Percentiles rank a stretch among this genome's conserved stretches.
These are phyloP conservation scores for Xylaria sp. DNA, from an alignment of 2,329 filamentous ascomycete species.

Conservation along the genomic window DNA sequence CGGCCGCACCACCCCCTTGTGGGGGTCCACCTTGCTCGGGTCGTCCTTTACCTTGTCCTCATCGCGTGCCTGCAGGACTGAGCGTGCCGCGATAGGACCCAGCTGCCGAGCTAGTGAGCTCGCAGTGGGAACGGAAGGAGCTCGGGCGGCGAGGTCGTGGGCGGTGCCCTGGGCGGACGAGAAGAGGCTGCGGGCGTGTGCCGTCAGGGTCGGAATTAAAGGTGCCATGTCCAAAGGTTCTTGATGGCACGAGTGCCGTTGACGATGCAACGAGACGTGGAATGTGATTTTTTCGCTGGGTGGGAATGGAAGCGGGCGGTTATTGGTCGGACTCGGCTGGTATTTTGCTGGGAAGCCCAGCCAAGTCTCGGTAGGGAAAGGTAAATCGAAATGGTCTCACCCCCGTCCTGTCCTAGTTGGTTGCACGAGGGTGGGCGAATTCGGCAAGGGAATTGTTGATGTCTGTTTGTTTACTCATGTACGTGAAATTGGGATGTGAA, in stretches of 20 bases:
- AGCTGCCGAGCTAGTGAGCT: constrained; percentile 34
- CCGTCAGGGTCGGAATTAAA: constrained; percentile 34
- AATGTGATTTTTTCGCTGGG: not conserved
- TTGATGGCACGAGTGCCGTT: constrained; percentile 6
- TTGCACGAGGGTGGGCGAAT: constrained; percentile 3
- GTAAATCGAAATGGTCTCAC: constrained; percentile 15
- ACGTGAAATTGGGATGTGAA: constrained; percentile 15
- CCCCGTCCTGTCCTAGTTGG: not conserved
- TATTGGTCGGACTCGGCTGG: constrained; percentile 27
- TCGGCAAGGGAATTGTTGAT: constrained; percentile 2
- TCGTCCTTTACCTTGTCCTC: constrained; percentile 23
- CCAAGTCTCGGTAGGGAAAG: constrained; percentile 23
- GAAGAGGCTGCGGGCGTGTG: constrained; percentile 35
- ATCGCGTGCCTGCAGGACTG: constrained; percentile 47
- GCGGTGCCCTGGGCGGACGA: constrained; percentile 26
- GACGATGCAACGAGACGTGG: not conserved
- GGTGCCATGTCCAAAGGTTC: too few relatives aligned
- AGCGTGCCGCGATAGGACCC: constrained; percentile 48
- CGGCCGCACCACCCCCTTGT: constrained; percentile 54
- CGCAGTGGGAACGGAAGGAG: constrained; percentile 28
- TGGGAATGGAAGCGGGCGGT: constrained; percentile 4
- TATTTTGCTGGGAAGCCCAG: constrained; percentile 34
- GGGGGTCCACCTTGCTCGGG: constrained; percentile 42
- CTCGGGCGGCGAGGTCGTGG: constrained; percentile 35
- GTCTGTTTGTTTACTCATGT: constrained; percentile 11